phyloP scores from a whole-genome alignment of 2,329 filamentous ascomycete genomes.

The Dactylellina haptotyla region DNA sequence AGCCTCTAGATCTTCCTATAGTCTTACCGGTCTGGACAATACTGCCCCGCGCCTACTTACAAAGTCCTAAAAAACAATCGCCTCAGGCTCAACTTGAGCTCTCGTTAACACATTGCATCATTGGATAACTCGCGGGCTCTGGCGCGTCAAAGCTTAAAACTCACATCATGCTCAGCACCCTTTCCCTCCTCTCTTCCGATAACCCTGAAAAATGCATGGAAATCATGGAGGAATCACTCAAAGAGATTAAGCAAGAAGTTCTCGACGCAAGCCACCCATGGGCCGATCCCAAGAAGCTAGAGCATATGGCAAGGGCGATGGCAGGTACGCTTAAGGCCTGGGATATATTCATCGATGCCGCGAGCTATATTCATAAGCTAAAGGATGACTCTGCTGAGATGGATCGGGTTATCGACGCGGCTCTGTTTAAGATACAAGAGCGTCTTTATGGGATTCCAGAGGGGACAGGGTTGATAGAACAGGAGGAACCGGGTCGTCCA shows the following conservation, averaged over 20 bases:
- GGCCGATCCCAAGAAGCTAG: not conserved
- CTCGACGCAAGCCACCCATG: not conserved
- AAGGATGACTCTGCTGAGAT: not conserved
- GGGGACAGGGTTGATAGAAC: too few species aligned
- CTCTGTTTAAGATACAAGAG: not conserved
- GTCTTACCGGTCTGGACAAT: too few species aligned
- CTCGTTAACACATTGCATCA: too few species aligned
- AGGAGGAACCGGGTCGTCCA: not conserved
- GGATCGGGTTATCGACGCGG: not conserved
- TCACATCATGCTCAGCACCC: slow-evolving; percentile 5
- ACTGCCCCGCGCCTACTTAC: too few species aligned
- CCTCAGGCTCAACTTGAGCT: too few species aligned
- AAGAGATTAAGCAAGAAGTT: not conserved
- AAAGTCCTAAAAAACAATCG: too few species aligned
- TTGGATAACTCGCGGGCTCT: too few species aligned
- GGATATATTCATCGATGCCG: not conserved
- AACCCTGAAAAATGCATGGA: slow-evolving; percentile 19
- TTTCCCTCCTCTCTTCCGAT: slow-evolving; percentile 5
- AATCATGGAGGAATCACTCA: slow-evolving; percentile 6
- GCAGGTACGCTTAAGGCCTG: not conserved
- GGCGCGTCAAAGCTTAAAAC: too few species aligned
- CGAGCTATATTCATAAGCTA: not conserved
- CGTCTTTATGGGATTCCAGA: not conserved
- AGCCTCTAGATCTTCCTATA: too few species aligned
- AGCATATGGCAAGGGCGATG: not conserved